Conservation (phyloP, 257 asterid genomes). For the Anisodus tanguticus region DNA sequence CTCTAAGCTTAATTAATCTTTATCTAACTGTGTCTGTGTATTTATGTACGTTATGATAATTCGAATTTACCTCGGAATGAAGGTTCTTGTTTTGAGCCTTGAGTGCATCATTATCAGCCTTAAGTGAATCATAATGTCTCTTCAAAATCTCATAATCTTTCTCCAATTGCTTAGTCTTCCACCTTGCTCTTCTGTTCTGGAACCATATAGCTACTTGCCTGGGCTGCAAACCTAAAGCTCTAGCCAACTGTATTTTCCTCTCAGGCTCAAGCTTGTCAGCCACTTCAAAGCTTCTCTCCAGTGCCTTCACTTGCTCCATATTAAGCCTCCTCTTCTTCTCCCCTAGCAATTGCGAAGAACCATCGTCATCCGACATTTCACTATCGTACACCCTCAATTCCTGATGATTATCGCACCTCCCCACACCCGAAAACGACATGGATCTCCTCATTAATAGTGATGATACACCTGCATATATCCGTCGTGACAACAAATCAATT, state of each 20-base stretch:
- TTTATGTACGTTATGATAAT: neutral
- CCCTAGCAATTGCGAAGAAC: constrained; percentile 55
- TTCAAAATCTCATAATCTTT: constrained; percentile 73
- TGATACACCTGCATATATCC: constrained; percentile 46
- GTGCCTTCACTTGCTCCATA: constrained; percentile 81
- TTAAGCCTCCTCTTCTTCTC: constrained; percentile 83
- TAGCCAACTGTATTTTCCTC: constrained; percentile 77
- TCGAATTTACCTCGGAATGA: constrained; percentile 58
- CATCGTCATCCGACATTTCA: constrained; percentile 68
- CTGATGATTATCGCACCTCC: constrained; percentile 52
- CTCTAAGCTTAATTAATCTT: neutral
- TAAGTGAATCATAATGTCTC: constrained; percentile 66
- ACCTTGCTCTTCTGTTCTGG: constrained; percentile 86
- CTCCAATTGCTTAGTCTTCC: constrained; percentile 87
- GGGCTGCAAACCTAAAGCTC: constrained; percentile 78
- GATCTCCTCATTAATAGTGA: constrained; percentile 73
- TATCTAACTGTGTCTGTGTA: neutral
- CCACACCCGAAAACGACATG: constrained; percentile 72
- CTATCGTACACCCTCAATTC: constrained; percentile 50
- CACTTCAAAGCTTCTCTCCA: constrained; percentile 84
- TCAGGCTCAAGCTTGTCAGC: constrained; percentile 84
- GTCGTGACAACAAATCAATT: neutral
- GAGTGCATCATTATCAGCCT: constrained; percentile 72
- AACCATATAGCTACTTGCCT: constrained; percentile 91
- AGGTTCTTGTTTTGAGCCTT: constrained; percentile 72